Evolutionary conservation across 2,329 filamentous ascomycete genomes (phyloP).

Genomic region (Colletotrichum chlorophyti): DNA sequence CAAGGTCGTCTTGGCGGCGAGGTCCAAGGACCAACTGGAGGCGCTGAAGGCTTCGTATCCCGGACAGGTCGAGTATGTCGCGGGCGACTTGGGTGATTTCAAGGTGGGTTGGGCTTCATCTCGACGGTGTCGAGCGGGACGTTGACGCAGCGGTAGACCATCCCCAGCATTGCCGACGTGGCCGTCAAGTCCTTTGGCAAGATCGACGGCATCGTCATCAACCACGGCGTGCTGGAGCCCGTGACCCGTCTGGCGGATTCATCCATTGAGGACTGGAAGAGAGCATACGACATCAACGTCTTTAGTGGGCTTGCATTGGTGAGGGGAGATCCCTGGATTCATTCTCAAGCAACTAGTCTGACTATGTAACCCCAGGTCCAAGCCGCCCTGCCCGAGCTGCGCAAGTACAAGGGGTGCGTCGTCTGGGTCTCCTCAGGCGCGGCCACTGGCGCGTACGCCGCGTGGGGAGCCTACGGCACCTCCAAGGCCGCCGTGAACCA

Average conservation of each 20-base stretch:
- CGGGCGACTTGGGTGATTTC: conserved; percentile 61
- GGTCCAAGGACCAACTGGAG: conserved; percentile 57
- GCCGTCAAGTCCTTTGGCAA: conserved; percentile 72
- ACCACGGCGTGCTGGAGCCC: conserved; percentile 84
- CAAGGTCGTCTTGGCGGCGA: conserved; percentile 65
- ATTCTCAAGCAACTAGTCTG: neutral
- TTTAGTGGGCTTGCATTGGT: conserved; percentile 84
- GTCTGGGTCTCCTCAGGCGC: conserved; percentile 85
- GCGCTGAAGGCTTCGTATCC: conserved; percentile 58
- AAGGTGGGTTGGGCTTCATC: conserved; percentile 45
- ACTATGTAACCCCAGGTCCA: conserved; percentile 61
- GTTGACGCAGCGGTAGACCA: conserved; percentile 49
- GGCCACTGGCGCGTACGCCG: conserved; percentile 67
- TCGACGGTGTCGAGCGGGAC: neutral
- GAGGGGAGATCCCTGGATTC: conserved; percentile 37
- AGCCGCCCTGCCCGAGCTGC: conserved; percentile 72
- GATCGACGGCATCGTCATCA: conserved; percentile 84
- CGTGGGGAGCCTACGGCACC: conserved; percentile 83
- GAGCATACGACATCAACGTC: conserved; percentile 82
- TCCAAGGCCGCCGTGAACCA: conserved; percentile 87
- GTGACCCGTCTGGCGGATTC: conserved; percentile 73
- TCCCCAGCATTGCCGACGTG: conserved; percentile 67
- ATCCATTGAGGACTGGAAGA: conserved; percentile 76
- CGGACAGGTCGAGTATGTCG: conserved; percentile 60
- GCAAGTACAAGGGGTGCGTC: conserved; percentile 72